phyloP scores from a whole-genome alignment of 192 early-diverging fungal species.

The Geranomyces michiganensis region DNA sequence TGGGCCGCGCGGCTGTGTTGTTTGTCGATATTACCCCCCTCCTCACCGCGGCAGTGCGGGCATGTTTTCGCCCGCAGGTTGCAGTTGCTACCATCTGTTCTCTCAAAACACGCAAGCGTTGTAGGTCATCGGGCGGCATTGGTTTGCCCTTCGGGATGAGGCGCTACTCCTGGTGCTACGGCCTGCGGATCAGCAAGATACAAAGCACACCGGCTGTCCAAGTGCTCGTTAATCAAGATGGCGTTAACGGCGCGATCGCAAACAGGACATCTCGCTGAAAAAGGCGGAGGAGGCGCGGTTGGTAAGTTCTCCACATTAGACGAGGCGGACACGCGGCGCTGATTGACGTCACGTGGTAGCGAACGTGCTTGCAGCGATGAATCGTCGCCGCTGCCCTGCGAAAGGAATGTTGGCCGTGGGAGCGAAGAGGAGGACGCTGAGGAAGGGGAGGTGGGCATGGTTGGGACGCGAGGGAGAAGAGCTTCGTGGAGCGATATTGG shows the following conservation, averaged over 20 bases:
- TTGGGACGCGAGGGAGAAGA: background rate
- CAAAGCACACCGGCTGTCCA: constrained; percentile 19
- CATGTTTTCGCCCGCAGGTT: too few relatives aligned
- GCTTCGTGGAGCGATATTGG: background rate
- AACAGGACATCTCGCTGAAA: constrained; percentile 13
- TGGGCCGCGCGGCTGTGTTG: too few relatives aligned
- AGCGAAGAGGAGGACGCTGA: background rate
- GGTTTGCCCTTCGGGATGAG: too few relatives aligned
- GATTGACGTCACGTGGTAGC: background rate
- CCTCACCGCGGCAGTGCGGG: too few relatives aligned
- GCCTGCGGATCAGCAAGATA: background rate
- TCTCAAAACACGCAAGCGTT: too few relatives aligned
- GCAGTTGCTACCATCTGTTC: too few relatives aligned
- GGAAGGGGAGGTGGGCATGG: background rate
- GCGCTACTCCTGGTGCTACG: background rate
- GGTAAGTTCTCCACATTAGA: background rate
- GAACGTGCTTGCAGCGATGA: background rate
- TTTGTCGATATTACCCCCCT: too few relatives aligned
- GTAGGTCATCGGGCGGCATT: too few relatives aligned
- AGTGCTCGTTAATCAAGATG: constrained; percentile 18
- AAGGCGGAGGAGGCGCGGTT: background rate
- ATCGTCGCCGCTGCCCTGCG: background rate
- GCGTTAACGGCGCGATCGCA: constrained; percentile 11
- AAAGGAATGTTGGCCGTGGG: background rate
- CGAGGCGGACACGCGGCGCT: background rate